Evolutionary conservation across 768 basidiomycete genomes (phyloP).

Genomic region (Pleurotus tuber-regium): DNA sequence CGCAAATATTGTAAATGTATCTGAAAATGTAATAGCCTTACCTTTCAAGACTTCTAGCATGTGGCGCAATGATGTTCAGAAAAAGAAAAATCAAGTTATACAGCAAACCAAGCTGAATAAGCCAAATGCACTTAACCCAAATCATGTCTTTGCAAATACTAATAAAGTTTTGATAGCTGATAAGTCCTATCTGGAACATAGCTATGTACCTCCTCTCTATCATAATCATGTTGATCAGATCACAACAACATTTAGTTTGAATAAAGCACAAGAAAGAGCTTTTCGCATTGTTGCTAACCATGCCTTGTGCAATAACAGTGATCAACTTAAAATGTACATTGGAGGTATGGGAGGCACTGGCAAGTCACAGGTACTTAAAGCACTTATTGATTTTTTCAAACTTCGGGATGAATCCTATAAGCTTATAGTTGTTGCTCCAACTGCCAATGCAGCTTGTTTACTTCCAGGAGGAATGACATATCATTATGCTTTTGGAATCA

Average conservation of each 20-base stretch:
- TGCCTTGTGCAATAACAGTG: slow-evolving; percentile 7
- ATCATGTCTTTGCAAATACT: too few relatives aligned
- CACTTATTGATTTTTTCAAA: slow-evolving; percentile 21
- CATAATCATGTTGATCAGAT: background rate
- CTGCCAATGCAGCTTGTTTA: slow-evolving; percentile 22
- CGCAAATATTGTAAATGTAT: background rate
- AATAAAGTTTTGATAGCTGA: slow-evolving; percentile 21
- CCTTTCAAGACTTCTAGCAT: background rate
- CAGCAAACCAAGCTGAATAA: too few relatives aligned
- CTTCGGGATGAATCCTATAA: slow-evolving; percentile 22
- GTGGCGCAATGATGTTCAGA: slow-evolving; percentile 13
- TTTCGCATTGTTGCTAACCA: slow-evolving; percentile 29
- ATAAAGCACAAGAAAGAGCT: slow-evolving; percentile 28
- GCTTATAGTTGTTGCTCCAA: slow-evolving; percentile 24
- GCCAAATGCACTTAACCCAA: too few relatives aligned
- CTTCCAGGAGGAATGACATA: slow-evolving; percentile 24
- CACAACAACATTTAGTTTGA: slow-evolving; percentile 16
- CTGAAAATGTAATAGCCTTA: too few relatives aligned
- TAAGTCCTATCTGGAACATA: slow-evolving; percentile 20
- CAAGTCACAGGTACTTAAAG: slow-evolving; percentile 28
- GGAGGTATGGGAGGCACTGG: slow-evolving; percentile 33
- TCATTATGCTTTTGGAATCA: slow-evolving; percentile 14
- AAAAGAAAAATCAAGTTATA: too few relatives aligned
- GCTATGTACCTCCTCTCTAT: slow-evolving; percentile 3
- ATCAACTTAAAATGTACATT: slow-evolving; percentile 29